These are phyloP conservation scores for Eucalyptus globulus DNA, from an alignment of 345 rosid genomes.

Conservation along the genomic window DNA sequence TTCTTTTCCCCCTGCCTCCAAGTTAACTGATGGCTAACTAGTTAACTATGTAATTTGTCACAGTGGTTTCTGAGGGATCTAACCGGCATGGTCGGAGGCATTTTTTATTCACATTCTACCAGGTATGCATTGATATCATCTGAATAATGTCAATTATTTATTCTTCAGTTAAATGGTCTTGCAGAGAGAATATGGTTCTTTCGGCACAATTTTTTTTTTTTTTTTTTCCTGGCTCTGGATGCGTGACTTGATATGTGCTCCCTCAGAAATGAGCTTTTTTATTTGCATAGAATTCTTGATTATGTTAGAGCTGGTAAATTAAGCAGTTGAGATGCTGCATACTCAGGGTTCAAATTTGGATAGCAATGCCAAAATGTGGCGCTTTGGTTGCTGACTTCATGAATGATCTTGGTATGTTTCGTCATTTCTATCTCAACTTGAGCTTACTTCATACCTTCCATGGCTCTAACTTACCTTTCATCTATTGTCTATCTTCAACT, in stretches of 20 bases:
- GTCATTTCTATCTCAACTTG: not conserved
- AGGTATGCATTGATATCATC: slow-evolving; percentile 26
- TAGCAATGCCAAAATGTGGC: slow-evolving; percentile 96
- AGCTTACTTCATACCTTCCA: not conserved
- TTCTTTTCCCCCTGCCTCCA: not conserved
- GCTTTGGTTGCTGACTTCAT: slow-evolving; percentile 89
- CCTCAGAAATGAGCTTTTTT: not conserved
- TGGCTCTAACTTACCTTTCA: not conserved
- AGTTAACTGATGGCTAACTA: not conserved
- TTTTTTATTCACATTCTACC: slow-evolving; percentile 89
- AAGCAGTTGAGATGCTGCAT: not conserved
- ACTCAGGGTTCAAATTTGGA: slow-evolving; percentile 83
- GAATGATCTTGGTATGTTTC: slow-evolving; percentile 77
- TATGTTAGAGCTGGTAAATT: not conserved
- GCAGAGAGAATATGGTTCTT: not conserved
- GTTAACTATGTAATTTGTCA: not conserved
- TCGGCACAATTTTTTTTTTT: not conserved
- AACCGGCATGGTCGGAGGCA: slow-evolving; percentile 96
- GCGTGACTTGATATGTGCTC: not conserved
- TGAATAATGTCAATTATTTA: not conserved
- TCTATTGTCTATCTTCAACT: not conserved
- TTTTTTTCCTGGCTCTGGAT: not conserved
- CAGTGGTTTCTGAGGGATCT: slow-evolving; percentile 97
- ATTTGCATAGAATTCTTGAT: not conserved
- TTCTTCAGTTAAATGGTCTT: not conserved